phyloP scores from a whole-genome alignment of 345 rosid species.

The Citrus glauca region DNA sequence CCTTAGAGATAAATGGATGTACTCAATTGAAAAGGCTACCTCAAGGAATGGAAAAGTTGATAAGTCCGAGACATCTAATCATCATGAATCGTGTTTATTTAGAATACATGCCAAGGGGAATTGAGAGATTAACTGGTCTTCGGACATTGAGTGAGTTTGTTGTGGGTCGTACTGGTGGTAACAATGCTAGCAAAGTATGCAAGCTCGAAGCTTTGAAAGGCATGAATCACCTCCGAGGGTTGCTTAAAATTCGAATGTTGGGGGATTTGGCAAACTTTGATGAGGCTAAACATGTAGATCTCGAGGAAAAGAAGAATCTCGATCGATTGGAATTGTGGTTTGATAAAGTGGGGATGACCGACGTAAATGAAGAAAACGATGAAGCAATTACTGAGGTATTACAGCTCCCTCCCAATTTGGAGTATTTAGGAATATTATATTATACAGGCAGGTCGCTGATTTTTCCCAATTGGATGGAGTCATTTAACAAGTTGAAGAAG shows the following conservation, averaged over 20 bases:
- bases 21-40: neutral
- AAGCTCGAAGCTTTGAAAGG: neutral
- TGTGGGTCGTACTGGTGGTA: neutral
- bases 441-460: neutral
- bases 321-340: neutral
- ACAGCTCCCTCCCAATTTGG: neutral
- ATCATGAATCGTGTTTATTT: neutral
- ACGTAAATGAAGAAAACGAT: no score
- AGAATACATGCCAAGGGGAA: conserved; percentile 7
- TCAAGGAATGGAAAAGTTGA: neutral
- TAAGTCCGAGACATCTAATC: neutral
- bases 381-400: neutral
- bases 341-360: neutral
- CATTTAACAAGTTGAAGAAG: neutral
- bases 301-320: neutral
- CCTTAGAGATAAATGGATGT: neutral
- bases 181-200: neutral
- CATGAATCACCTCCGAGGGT: neutral
- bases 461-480: neutral
- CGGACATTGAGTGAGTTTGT: neutral
- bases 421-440: neutral
- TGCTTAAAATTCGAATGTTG: neutral
- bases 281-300: neutral
- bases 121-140: conserved; percentile 2
- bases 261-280: no score